A percentile compares a stretch with the other conserved stretches of the same genome.
phyloP scores from a whole-genome alignment of 768 basidiomycete genomes.

The Boletellus ananas region DNA sequence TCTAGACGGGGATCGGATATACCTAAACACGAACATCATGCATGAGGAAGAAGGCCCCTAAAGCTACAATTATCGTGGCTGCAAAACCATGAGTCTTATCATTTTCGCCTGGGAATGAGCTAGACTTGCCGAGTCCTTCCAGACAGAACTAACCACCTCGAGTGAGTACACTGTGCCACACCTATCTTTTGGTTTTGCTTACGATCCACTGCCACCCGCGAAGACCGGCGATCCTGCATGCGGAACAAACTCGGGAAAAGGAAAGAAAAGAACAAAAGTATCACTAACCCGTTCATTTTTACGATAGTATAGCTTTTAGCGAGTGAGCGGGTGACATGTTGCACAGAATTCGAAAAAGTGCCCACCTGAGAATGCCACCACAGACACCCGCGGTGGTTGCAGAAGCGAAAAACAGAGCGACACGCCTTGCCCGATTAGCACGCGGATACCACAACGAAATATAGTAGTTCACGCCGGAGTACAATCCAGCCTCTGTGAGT shows the following conservation, averaged over 20 bases:
- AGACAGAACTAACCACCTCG: not conserved
- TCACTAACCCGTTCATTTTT: conserved; percentile 2
- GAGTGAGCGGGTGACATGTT: not conserved
- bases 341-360: not conserved
- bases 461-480: not conserved
- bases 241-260: not conserved
- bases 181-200: not conserved
- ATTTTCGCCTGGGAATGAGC: not conserved
- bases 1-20: no score
- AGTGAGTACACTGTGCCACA: not conserved
- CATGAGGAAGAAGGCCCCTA: not conserved
- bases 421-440: conserved; percentile 1
- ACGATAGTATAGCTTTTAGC: not conserved
- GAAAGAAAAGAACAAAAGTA: no score
- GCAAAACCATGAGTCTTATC: not conserved
- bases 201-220: conserved; percentile 5
- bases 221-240: not conserved
- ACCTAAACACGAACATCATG: not conserved
- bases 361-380: conserved; percentile 1
- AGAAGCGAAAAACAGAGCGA: not conserved
- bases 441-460: conserved; percentile 3
- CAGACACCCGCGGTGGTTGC: not conserved
- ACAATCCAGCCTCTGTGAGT: not conserved
- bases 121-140: not conserved
- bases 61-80: not conserved